Evolutionary conservation across 257 asterid genomes (phyloP).

Genomic region (Ophiorrhiza pumila): DNA sequence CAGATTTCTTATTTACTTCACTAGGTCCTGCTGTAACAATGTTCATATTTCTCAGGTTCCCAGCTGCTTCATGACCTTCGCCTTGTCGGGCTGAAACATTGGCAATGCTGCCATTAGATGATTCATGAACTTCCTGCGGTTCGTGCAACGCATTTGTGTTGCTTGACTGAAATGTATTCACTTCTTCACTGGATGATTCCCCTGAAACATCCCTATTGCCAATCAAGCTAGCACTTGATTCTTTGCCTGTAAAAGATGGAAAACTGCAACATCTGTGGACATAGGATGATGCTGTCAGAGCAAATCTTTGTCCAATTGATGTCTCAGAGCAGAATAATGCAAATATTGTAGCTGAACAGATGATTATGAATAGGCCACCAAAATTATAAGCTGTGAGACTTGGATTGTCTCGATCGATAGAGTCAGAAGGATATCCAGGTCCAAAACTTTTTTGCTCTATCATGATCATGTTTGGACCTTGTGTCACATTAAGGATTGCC

Average conservation of each 20-base stretch:
- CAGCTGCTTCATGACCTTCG: constrained; percentile 7
- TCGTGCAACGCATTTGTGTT: neutral
- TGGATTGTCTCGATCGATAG: constrained; percentile 41
- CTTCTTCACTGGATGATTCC: constrained; percentile 8
- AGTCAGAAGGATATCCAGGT: constrained; percentile 38
- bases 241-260: neutral
- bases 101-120: neutral
- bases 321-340: constrained; percentile 42
- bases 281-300: neutral
- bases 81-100: neutral
- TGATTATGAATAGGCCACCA: constrained; percentile 47
- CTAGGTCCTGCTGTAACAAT: neutral
- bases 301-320: constrained; percentile 20
- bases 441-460: constrained; percentile 41
- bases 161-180: neutral
- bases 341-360: constrained; percentile 36
- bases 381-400: constrained; percentile 42
- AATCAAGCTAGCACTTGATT: neutral
- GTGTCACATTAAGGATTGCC: constrained; percentile 53
- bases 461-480: constrained; percentile 26
- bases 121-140: neutral
- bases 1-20: neutral
- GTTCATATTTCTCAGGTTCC: neutral
- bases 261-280: constrained; percentile 7
- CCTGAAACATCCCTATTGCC: neutral